Evolutionary conservation across 1,139 yeast genomes (phyloP).

Genomic region (Protomyces macrosporus): DNA sequence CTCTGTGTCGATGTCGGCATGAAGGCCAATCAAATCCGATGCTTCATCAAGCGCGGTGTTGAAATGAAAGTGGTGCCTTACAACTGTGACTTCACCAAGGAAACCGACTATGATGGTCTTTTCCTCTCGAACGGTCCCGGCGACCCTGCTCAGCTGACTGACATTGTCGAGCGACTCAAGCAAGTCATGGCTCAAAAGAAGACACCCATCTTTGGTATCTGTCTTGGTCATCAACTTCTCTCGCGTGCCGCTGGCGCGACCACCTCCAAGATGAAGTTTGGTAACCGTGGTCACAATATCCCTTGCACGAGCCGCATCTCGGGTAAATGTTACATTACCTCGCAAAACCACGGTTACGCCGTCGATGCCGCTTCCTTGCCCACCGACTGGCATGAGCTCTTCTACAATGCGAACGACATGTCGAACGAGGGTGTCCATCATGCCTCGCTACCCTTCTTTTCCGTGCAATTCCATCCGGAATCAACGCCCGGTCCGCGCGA

Average conservation of each 20-base stretch:
- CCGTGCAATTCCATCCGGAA: slow-evolving; percentile 99
- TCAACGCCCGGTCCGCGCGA: slow-evolving; percentile 99
- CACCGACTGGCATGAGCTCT: slow-evolving; percentile 84
- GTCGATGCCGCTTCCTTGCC: slow-evolving; percentile 73
- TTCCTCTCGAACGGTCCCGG: slow-evolving; percentile 99
- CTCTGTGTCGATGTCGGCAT: slow-evolving; percentile 95
- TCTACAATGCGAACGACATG: slow-evolving; percentile 93
- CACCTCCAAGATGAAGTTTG: slow-evolving; percentile 86
- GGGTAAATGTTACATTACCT: slow-evolving; percentile 97
- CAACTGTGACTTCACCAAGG: slow-evolving; percentile 71
- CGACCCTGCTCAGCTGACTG: slow-evolving; percentile 84
- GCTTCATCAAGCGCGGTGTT: slow-evolving; percentile 93
- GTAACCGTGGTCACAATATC: slow-evolving; percentile 99
- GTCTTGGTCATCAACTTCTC: slow-evolving; percentile 96
- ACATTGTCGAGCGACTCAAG: slow-evolving; percentile 56
- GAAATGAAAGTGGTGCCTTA: slow-evolving; percentile 95
- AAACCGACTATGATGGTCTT: slow-evolving; percentile 80
- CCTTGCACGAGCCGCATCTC: slow-evolving; percentile 92
- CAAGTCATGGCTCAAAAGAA: slow-evolving; percentile 55
- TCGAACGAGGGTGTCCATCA: slow-evolving; percentile 98
- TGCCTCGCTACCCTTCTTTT: slow-evolving; percentile 79
- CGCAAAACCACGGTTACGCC: slow-evolving; percentile 98
- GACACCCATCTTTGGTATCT: slow-evolving; percentile 51
- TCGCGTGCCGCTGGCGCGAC: slow-evolving; percentile 95
- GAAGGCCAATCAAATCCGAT: slow-evolving; percentile 95